Evolutionary conservation across 768 basidiomycete genomes (phyloP).

Genomic region (Suillus decipiens): DNA sequence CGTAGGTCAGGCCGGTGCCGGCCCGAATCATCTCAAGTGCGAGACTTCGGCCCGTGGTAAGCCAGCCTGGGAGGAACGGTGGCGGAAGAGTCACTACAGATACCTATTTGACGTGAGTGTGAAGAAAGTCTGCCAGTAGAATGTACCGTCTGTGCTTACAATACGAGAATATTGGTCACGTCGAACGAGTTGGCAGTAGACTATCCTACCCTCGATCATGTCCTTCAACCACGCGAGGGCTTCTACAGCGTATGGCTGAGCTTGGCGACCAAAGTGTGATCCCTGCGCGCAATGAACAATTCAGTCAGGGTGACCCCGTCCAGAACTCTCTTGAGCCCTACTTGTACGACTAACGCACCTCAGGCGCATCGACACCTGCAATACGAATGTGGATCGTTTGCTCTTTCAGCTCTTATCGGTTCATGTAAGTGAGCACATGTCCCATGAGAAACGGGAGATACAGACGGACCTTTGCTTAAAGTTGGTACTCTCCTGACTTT

Average conservation of each 20-base stretch:
- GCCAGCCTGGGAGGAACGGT: slow-evolving; percentile 50
- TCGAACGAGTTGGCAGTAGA: slow-evolving; percentile 72
- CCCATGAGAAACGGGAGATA: background rate
- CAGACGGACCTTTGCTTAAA: slow-evolving; percentile 49
- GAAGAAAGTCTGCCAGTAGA: background rate
- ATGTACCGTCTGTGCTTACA: slow-evolving; percentile 45
- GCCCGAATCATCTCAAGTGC: slow-evolving; percentile 76
- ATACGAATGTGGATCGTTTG: slow-evolving; percentile 87
- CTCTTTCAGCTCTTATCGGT: slow-evolving; percentile 62
- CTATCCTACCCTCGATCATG: slow-evolving; percentile 52
- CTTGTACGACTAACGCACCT: slow-evolving; percentile 47
- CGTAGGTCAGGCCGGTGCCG: slow-evolving; percentile 77
- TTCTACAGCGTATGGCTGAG: slow-evolving; percentile 75
- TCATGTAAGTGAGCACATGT: background rate
- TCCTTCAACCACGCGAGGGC: slow-evolving; percentile 70
- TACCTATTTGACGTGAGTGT: slow-evolving; percentile 47
- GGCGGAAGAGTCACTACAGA: slow-evolving; percentile 61
- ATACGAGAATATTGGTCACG: slow-evolving; percentile 86
- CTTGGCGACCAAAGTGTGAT: slow-evolving; percentile 82
- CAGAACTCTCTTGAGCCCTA: background rate
- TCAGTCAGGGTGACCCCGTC: background rate
- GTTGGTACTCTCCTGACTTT: slow-evolving; percentile 68
- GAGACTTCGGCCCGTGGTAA: slow-evolving; percentile 43
- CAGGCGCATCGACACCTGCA: slow-evolving; percentile 91
- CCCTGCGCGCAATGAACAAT: slow-evolving; percentile 40